Percentiles rank a stretch among this genome's conserved stretches.
Evolutionary conservation across 73 alveolate genomes (phyloP).

Genomic region (Diophrys sp.): DNA sequence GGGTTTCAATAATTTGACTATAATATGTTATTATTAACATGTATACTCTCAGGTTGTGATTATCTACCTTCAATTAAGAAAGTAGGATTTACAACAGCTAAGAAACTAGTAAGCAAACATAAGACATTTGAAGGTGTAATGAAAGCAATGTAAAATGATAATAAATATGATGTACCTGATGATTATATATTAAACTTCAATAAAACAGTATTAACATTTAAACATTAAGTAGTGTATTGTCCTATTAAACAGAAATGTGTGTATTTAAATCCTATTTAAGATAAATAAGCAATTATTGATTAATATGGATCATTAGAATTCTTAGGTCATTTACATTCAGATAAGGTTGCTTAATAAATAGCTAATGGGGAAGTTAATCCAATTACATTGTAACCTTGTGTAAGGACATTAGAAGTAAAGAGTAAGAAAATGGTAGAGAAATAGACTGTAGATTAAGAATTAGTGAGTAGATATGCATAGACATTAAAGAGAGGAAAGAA

Average conservation of each 20-base stretch:
- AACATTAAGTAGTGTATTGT: slow-evolving; percentile 88
- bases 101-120: slow-evolving; percentile 33
- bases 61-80: slow-evolving; percentile 89
- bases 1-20: slow-evolving; percentile 36
- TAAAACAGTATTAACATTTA: slow-evolving; percentile 88
- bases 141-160: not conserved
- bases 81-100: slow-evolving; percentile 84
- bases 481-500: no score
- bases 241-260: slow-evolving; percentile 80
- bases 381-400: no score
- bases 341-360: not conserved
- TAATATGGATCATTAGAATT: not conserved
- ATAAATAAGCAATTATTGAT: not conserved
- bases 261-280: slow-evolving; percentile 55
- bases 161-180: slow-evolving; percentile 5
- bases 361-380: not conserved
- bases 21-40: slow-evolving; percentile 59
- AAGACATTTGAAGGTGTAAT: not conserved
- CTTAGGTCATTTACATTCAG: not conserved
- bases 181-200: slow-evolving; percentile 77
- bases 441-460: no score
- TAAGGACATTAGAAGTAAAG: no score
- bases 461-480: no score
- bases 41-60: slow-evolving; percentile 96
- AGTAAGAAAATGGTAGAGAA: no score